Conservation (phyloP, 1,139 yeast species). For the Petasospora fabianii region DNA sequence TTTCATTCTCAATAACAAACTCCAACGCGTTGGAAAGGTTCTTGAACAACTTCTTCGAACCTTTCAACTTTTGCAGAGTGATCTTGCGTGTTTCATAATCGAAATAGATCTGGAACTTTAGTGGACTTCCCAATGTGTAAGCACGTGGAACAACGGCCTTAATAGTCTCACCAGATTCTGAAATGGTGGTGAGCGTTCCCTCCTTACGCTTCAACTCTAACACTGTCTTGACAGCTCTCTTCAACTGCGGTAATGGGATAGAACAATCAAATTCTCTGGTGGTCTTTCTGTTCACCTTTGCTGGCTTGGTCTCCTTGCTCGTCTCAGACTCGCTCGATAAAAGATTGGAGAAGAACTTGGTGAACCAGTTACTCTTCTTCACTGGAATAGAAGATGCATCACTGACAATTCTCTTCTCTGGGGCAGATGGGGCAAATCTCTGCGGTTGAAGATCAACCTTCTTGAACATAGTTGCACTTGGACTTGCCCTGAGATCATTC, state of each 20-base stretch:
- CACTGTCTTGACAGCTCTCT: conserved; percentile 28
- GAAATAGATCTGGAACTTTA: conserved; percentile 45
- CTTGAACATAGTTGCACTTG: conserved; percentile 17
- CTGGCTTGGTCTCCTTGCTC: conserved; percentile 2
- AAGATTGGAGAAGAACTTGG: conserved; percentile 24
- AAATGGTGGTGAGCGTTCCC: conserved; percentile 43
- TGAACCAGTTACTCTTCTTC: conserved; percentile 28
- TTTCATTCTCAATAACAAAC: conserved; percentile 35
- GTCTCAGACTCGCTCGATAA: conserved; percentile 11
- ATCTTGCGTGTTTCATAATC: conserved; percentile 31
- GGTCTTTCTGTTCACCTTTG: conserved; percentile 4
- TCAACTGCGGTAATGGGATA: conserved; percentile 22
- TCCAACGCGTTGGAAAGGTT: conserved; percentile 45
- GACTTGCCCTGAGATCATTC: conserved; percentile 13
- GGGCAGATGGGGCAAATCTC: conserved; percentile 45
- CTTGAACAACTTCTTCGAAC: conserved; percentile 53
- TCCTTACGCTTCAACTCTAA: conserved; percentile 47
- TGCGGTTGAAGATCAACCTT: conserved; percentile 32
- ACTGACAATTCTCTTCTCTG: conserved; percentile 21
- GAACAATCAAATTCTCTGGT: conserved; percentile 16
- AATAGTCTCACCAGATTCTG: conserved; percentile 39
- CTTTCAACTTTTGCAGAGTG: conserved; percentile 48
- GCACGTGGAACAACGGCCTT: conserved; percentile 47
- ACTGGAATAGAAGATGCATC: conserved; percentile 12
- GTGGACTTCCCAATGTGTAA: conserved; percentile 45